Evolutionary conservation across 1,284 basidiomycete genomes (phyloP), one percentile per base, ranked within the genome.

Genomic region (Boletellus deceptivus): DNA sequence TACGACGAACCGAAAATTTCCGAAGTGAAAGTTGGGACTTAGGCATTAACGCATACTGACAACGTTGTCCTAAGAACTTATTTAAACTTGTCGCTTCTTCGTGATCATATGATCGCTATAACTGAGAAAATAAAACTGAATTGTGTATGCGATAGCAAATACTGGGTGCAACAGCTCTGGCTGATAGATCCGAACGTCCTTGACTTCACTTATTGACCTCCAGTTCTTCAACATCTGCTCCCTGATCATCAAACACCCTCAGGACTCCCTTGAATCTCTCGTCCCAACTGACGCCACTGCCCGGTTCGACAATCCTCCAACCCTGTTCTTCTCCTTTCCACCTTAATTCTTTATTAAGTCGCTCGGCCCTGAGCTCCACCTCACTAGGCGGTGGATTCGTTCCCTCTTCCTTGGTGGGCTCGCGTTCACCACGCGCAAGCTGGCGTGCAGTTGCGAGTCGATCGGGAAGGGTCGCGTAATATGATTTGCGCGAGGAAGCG

Each of bases 371-470:
- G 45, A 98, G 75, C 63, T 96, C 91, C 22, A 91, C 84, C 70
- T 98, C 92, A 2, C 88, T 93, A 34, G 83, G 84, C 6, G 94
- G 91, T 3, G 92, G 91, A 59, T 91, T 83, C 39, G 79, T 79
- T 53, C 74, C 69, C 72, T 98, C 95, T 51, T 90, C 88, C 64
- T 89, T 89, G 7, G 90, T 95, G 16, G 87, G 83, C 62, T 94
- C 89, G n/a, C 93, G 79, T 39, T 80, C 80, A 2, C 91, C 85
- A 6, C 82, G 77, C 3, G 87, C 83, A 20, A 97, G 78, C 38
- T 83, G 85, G 13, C 95, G 83, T 7, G 93, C 90, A 3, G 78
- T 80, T 39, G 77, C 76, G n/a, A 99, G 73, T 61, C 84, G 84
- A 29, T 74, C 75, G 1, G 82, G 77, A 6, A 98, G 80, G 8